phyloP scores from a whole-genome alignment of 1,284 basidiomycete genomes.

The Limonomyces culmigenus region DNA sequence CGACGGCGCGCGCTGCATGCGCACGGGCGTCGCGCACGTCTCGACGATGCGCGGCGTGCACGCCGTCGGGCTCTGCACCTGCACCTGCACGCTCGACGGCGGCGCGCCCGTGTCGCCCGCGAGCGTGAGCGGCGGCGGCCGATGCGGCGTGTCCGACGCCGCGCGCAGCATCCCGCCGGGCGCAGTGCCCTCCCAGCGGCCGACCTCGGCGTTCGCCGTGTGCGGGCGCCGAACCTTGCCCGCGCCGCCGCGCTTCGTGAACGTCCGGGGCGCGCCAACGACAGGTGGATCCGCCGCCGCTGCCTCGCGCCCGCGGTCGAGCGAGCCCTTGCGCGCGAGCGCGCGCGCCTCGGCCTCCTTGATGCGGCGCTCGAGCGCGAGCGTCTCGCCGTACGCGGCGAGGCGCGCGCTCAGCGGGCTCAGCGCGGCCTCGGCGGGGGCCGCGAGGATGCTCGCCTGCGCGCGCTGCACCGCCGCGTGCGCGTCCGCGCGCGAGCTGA shows the following conservation, averaged over 20 bases:
- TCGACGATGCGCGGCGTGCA: neutral
- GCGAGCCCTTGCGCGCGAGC: conserved; percentile 7
- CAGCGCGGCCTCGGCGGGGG: too few species aligned
- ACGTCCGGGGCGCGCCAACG: conserved; percentile 5
- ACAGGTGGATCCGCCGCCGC: conserved; percentile 2
- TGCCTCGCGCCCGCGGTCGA: conserved; percentile 3
- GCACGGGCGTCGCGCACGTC: conserved; percentile 2
- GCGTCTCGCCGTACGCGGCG: conserved; percentile 76
- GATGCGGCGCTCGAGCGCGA: conserved; percentile 64
- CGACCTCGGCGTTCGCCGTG: conserved; percentile 8
- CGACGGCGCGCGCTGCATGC: neutral
- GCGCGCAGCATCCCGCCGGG: neutral
- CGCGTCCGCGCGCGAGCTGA: conserved; percentile 67
- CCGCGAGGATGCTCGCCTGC: conserved; percentile 53
- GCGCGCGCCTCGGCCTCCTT: conserved; percentile 36
- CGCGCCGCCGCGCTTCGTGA: conserved; percentile 5
- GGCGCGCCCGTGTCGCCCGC: neutral
- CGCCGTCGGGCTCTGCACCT: neutral
- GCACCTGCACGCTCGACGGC: neutral
- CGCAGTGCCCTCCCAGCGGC: neutral
- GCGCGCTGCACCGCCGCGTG: conserved; percentile 59
- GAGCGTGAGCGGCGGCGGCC: neutral
- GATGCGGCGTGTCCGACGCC: neutral
- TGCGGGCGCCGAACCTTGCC: conserved; percentile 13
- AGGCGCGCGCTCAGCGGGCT: conserved; percentile 67